Evolutionary conservation across 208 protist genomes (phyloP).

Genomic region (Crithidia bombi): DNA sequence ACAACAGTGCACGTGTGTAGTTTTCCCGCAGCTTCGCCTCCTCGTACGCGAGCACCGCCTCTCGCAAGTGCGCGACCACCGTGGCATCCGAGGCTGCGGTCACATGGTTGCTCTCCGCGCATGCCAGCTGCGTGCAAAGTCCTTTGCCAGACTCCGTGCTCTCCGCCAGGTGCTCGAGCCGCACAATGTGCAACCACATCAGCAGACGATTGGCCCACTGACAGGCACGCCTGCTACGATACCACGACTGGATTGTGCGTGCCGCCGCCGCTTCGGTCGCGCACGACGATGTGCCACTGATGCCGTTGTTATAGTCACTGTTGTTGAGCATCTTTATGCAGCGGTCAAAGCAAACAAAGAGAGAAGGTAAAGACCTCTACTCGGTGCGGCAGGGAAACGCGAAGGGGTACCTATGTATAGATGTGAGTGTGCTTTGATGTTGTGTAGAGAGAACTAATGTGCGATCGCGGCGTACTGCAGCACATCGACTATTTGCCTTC

Average conservation of each 20-base stretch:
- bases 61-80: constrained; percentile 21
- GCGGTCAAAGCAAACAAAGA: too few species aligned
- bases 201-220: not conserved
- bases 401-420: too few species aligned
- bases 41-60: constrained; percentile 34
- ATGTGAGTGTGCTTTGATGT: too few species aligned
- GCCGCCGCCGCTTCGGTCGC: not conserved
- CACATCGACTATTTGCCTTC: too few species aligned
- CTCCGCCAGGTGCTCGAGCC: not conserved
- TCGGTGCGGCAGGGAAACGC: too few species aligned
- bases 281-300: not conserved
- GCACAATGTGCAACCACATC: constrained; percentile 12
- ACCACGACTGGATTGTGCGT: constrained; percentile 9
- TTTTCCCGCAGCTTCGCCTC: constrained; percentile 44
- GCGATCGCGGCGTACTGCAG: too few species aligned
- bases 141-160: not conserved
- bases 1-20: constrained; percentile 37
- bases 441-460: too few species aligned
- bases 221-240: not conserved
- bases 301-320: too few species aligned
- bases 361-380: too few species aligned
- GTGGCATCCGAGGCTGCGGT: not conserved
- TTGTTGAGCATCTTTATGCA: too few species aligned
- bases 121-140: not conserved
- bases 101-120: too few species aligned